These are phyloP conservation scores for Petrea volubilis DNA, from an alignment of 257 asterid genomes.

Conservation along the genomic window DNA sequence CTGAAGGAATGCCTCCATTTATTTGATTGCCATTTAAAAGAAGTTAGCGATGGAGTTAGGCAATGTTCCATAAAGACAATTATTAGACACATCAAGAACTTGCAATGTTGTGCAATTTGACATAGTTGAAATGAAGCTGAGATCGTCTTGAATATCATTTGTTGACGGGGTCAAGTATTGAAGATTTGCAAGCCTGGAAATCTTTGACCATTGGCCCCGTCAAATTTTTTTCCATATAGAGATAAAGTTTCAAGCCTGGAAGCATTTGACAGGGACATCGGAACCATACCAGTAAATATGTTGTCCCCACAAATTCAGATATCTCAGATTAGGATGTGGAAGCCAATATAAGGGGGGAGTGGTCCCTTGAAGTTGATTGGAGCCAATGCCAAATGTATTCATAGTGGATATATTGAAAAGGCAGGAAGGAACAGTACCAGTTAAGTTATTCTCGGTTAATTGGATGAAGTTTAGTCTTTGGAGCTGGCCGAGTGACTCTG, in stretches of 20 bases:
- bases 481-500: conserved; percentile 28
- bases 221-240: conserved; percentile 7
- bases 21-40: conserved; percentile 24
- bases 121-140: conserved; percentile 33
- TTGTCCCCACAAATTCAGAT: conserved; percentile 25
- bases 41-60: conserved; percentile 37
- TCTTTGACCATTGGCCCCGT: conserved; percentile 30
- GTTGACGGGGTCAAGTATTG: not conserved
- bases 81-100: conserved; percentile 13
- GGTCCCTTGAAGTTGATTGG: conserved; percentile 24
- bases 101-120: conserved; percentile 27
- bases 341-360: conserved; percentile 1
- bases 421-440: conserved; percentile 26
- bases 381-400: not conserved
- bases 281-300: conserved; percentile 23
- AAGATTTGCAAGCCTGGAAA: conserved; percentile 22
- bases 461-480: conserved; percentile 10
- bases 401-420: conserved; percentile 37
- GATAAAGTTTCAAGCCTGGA: conserved; percentile 7
- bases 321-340: conserved; percentile 23
- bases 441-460: conserved; percentile 21
- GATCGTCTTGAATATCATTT: conserved; percentile 16
- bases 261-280: conserved; percentile 20
- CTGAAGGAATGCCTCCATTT: conserved; percentile 39
- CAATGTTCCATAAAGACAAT: conserved; percentile 25